Evolutionary conservation across 1,284 basidiomycete genomes (phyloP), one percentile per base, ranked within the genome.

Genomic region (Cystobasidiaceae sp.): DNA sequence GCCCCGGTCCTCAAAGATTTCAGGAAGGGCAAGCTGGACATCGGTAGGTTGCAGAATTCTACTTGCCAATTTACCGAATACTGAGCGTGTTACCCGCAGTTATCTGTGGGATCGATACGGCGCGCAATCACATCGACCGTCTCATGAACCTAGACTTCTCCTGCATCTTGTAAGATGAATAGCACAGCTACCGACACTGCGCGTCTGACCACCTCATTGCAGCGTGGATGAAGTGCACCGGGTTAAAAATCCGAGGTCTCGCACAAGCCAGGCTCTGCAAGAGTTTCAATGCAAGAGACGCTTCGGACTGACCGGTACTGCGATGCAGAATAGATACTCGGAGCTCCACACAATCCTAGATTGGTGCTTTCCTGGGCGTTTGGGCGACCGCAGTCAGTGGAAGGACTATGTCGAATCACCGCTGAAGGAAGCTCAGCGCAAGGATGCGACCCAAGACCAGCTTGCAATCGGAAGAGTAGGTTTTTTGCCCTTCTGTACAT

Each of bases 151-250:
- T 89, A 17, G 71, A 73, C 50, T 72, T 74, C 17, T 68, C 71
- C 17, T 72, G 69, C 51, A 64, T 75, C 23, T 45, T 64, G 46
- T 60, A n/a, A n/a, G n/a, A n/a, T 23, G 17, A 19, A 32, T 17
- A n/a, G 19, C 17, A 34, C 5, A 33, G 8, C 11, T 19, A 11
- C 33, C n/a, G 28, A 77, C 84, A 0, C 87, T 83, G 27, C n/a
- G n/a, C n/a, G n/a, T n/a, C n/a, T n/a, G n/a, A n/a, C 37, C 37
- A 11, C 84, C 84, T 1, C 82, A 84, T 63, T 79, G 90, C 52
- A 83, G 93, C 66, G 83, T 90, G 15, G 90, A 93, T 71, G 90
- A 93, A 74, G 89, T 83, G 0, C 90, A 93, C 73, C 82, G 83
- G 9, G 80, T 91, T 67, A 93, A 92, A 76, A 90, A 89, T 68